A percentile compares a stretch with the other conserved stretches of the same genome.
phyloP scores from a whole-genome alignment of 2,329 filamentous ascomycete species.

The Pseudogymnoascus sp. region DNA sequence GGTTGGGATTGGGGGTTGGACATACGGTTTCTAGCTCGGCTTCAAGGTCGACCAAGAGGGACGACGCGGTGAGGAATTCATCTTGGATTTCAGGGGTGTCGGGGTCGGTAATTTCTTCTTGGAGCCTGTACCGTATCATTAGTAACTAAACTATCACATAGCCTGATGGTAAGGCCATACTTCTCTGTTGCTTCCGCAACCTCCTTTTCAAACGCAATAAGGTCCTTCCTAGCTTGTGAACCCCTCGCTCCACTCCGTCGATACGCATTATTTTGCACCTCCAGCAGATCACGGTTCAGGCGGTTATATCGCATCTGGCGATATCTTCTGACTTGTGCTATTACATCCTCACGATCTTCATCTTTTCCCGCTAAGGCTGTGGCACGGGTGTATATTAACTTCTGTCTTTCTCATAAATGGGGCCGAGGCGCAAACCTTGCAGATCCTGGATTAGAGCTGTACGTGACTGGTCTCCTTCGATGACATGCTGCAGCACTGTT shows the following conservation, averaged over 20 bases:
- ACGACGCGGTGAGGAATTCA: neutral
- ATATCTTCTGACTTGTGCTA: constrained; percentile 52
- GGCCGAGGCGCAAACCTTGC: neutral
- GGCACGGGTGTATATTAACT: neutral
- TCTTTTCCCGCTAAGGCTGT: constrained; percentile 52
- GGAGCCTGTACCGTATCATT: neutral
- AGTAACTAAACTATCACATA: neutral
- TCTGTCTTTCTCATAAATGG: neutral
- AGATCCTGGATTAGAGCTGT: constrained; percentile 12
- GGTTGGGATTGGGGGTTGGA: neutral
- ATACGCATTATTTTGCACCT: constrained; percentile 64
- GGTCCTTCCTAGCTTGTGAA: constrained; percentile 64
- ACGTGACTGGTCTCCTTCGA: constrained; percentile 7
- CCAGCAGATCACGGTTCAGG: constrained; percentile 55
- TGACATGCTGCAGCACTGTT: neutral
- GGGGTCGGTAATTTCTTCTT: constrained; percentile 6
- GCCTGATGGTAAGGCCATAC: constrained; percentile 19
- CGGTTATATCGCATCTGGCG: constrained; percentile 56
- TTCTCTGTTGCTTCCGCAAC: constrained; percentile 43
- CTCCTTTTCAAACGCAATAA: constrained; percentile 61
- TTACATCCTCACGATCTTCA: constrained; percentile 44
- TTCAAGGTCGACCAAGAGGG: constrained; percentile 28
- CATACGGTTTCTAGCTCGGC: constrained; percentile 1
- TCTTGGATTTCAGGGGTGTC: neutral
- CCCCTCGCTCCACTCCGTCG: constrained; percentile 69